These are phyloP conservation scores for Parastagonospora nodorum DNA, from an alignment of 2,329 filamentous ascomycete species.

Conservation along the genomic window DNA sequence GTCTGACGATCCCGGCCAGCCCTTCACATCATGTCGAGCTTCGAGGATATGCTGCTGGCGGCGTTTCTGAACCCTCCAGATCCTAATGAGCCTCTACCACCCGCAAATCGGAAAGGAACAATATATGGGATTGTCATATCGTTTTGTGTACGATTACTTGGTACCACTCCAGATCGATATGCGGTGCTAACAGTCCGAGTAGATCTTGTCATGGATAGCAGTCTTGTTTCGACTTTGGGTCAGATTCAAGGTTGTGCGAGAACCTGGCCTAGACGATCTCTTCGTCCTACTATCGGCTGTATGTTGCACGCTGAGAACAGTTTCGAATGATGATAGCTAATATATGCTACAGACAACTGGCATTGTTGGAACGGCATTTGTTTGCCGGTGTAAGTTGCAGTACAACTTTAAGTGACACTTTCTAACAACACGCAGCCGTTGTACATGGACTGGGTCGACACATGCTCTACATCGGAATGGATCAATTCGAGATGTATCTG, in stretches of 20 bases:
- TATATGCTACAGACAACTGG: conserved; percentile 23
- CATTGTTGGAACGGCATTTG: conserved; percentile 28
- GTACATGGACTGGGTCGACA: conserved; percentile 39
- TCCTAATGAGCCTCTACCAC: conserved; percentile 31
- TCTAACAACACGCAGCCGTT: conserved; percentile 29
- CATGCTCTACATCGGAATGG: conserved; percentile 30
- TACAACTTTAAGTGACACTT: too few species aligned
- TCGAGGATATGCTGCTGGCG: conserved; percentile 21
- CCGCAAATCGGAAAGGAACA: conserved; percentile 31
- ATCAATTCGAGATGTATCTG: conserved; percentile 20
- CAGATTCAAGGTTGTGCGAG: conserved; percentile 31
- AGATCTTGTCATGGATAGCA: conserved; percentile 35
- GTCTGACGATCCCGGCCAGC: too few species aligned
- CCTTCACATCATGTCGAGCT: conserved; percentile 13
- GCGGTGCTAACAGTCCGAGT: conserved; percentile 9
- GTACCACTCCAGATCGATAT: background rate
- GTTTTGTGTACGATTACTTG: conserved; percentile 29
- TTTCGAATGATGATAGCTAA: background rate
- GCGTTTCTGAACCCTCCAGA: conserved; percentile 31
- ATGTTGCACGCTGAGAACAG: conserved; percentile 4
- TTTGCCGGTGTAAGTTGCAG: conserved; percentile 28
- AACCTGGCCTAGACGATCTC: conserved; percentile 44
- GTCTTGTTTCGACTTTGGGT: conserved; percentile 36
- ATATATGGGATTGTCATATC: conserved; percentile 31
- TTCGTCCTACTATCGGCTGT: conserved; percentile 38